Evolutionary conservation across 2,329 filamentous ascomycete species (phyloP).

Genomic region (Trichoderma cornu-damae): DNA sequence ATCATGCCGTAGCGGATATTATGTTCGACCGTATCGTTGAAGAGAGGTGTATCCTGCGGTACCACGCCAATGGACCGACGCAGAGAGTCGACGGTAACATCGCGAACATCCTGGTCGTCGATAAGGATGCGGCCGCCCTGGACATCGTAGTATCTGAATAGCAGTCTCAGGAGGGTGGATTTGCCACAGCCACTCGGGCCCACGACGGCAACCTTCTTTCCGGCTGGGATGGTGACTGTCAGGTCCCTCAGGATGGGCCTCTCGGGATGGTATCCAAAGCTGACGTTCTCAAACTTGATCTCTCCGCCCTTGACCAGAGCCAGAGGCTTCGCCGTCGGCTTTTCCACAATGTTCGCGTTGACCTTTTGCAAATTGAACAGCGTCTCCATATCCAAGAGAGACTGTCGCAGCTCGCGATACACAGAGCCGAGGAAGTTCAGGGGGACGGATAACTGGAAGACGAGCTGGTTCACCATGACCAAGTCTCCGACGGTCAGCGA

Average conservation of each 20-base stretch:
- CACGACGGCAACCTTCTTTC: conserved; percentile 92
- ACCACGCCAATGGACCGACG: conserved; percentile 87
- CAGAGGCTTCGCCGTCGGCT: conserved; percentile 66
- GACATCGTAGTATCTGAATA: conserved; percentile 93
- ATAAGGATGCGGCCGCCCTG: conserved; percentile 81
- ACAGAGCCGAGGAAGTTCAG: conserved; percentile 98
- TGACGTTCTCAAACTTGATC: conserved; percentile 91
- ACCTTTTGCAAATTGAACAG: conserved; percentile 97
- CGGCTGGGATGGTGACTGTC: conserved; percentile 83
- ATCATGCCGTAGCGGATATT: conserved; percentile 93
- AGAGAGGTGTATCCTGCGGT: conserved; percentile 92
- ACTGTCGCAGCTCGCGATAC: conserved; percentile 92
- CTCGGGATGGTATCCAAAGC: conserved; percentile 84
- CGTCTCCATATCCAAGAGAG: conserved; percentile 95
- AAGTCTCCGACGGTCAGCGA: conserved; percentile 86
- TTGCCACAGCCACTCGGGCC: conserved; percentile 95
- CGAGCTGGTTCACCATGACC: conserved; percentile 98
- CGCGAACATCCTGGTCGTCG: conserved; percentile 85
- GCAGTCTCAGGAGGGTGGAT: conserved; percentile 80
- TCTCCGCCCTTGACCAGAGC: conserved; percentile 72
- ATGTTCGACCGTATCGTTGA: conserved; percentile 93
- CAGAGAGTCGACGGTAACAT: conserved; percentile 76
- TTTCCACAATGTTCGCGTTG: conserved; percentile 79
- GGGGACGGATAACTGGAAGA: conserved; percentile 95
- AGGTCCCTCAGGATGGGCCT: conserved; percentile 83